Evolutionary conservation across 106 monocot species (phyloP).

Genomic region (Ottelia alismoides): DNA sequence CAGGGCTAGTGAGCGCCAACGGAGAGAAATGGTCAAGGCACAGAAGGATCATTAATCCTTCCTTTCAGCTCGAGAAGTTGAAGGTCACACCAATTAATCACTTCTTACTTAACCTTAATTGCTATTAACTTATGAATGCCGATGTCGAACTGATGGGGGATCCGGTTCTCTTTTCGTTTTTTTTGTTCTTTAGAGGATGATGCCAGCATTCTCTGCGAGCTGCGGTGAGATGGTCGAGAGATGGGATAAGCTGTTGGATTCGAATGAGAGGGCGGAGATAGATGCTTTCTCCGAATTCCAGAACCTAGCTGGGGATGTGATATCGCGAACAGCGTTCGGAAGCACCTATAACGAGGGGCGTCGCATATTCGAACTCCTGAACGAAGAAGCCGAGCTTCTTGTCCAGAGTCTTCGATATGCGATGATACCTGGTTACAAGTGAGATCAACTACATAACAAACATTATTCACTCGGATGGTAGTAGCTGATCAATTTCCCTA

Average conservation of each 20-base stretch:
- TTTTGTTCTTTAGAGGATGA: not conserved
- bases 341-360: no score
- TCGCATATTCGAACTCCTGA: not conserved
- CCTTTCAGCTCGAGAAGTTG: constrained; percentile 14
- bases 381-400: not conserved
- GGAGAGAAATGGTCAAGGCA: constrained; percentile 17
- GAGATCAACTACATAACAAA: no score
- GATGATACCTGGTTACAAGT: no score
- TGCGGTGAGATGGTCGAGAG: not conserved
- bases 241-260: not conserved
- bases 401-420: not conserved
- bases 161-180: not conserved
- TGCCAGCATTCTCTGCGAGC: not conserved
- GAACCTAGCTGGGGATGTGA: no score
- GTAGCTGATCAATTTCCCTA: no score
- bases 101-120: no score
- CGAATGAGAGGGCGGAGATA: not conserved
- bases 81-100: no score
- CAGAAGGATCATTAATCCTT: constrained; percentile 12
- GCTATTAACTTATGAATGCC: no score
- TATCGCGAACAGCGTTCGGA: no score
- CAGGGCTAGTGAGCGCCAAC: constrained; percentile 1
- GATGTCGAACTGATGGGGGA: not conserved
- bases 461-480: no score
- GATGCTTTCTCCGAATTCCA: no score